Evolutionary conservation across 1,139 yeast genomes (phyloP).

Genomic region (Pichia kudriavzevii): DNA sequence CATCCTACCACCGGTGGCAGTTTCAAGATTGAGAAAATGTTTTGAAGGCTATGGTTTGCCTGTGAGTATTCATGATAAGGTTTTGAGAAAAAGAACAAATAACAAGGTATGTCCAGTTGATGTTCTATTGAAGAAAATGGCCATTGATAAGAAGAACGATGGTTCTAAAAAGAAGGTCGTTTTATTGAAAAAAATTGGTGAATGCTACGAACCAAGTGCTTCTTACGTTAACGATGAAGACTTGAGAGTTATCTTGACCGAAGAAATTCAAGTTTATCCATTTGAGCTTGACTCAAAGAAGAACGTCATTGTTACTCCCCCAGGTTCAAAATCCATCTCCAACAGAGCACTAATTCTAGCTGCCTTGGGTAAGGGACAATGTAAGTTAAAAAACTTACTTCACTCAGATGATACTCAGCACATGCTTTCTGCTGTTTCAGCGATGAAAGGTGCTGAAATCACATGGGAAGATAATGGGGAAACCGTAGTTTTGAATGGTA

Average conservation of each 20-base stretch:
- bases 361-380: conserved; percentile 81
- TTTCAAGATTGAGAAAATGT: conserved; percentile 80
- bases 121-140: conserved; percentile 71
- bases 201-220: conserved; percentile 83
- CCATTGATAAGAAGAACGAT: conserved; percentile 93
- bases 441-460: conserved; percentile 75
- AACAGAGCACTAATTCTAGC: conserved; percentile 91
- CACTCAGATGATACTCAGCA: conserved; percentile 96
- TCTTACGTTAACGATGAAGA: conserved; percentile 76
- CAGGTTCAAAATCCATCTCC: conserved; percentile 96
- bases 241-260: conserved; percentile 76
- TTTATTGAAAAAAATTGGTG: conserved; percentile 74
- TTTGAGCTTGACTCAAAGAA: conserved; percentile 37
- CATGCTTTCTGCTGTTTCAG: conserved; percentile 82
- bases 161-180: conserved; percentile 88
- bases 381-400: conserved; percentile 72
- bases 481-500: conserved; percentile 77
- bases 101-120: conserved; percentile 68
- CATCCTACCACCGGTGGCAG: conserved; percentile 84
- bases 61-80: conserved; percentile 64
- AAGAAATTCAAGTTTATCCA: conserved; percentile 63
- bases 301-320: conserved; percentile 60
- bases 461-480: conserved; percentile 82
- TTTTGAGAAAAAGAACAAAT: conserved; percentile 61
- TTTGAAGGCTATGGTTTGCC: conserved; percentile 83